These are phyloP conservation scores for Melampsora occidentalis DNA, from an alignment of 1,284 basidiomycete species.

Conservation along the genomic window DNA sequence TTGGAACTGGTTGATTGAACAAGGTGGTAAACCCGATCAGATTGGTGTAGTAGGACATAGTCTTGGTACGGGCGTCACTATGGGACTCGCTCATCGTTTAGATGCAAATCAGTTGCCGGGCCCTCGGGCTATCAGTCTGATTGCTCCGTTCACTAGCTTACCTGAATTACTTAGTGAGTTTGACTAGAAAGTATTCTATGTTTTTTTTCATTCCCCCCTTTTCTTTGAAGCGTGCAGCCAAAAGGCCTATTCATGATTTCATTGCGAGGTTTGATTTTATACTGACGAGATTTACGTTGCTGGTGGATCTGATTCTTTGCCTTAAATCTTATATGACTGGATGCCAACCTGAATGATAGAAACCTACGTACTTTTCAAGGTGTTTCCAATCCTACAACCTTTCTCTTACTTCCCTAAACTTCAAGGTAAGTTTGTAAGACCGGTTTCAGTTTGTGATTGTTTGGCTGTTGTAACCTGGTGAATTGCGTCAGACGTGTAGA, in stretches of 20 bases:
- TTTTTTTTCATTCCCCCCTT: not conserved
- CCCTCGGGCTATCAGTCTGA: slow-evolving; percentile 25
- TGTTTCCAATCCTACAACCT: slow-evolving; percentile 33
- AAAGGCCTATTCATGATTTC: not conserved
- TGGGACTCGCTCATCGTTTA: slow-evolving; percentile 27
- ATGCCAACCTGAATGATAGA: not conserved
- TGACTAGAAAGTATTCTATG: not conserved
- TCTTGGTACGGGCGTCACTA: slow-evolving; percentile 37
- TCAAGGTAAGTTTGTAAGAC: slow-evolving; percentile 15
- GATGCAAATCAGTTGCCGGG: slow-evolving; percentile 5
- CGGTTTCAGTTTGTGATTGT: not conserved
- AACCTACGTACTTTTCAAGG: slow-evolving; percentile 35
- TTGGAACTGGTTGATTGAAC: slow-evolving; percentile 20
- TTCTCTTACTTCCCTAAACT: slow-evolving; percentile 24
- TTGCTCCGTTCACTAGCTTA: slow-evolving; percentile 39
- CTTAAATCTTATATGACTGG: not conserved
- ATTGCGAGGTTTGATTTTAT: not conserved
- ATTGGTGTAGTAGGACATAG: slow-evolving; percentile 38
- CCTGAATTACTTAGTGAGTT: slow-evolving; percentile 30
- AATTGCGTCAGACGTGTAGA: too few relatives aligned
- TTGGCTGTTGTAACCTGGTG: not conserved
- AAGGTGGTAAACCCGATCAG: slow-evolving; percentile 6
- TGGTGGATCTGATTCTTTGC: not conserved
- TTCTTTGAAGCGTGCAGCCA: not conserved
- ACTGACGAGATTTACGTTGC: not conserved